These are phyloP conservation scores for Xylaria sp. DNA, from an alignment of 2,329 filamentous ascomycete species.

Conservation along the genomic window DNA sequence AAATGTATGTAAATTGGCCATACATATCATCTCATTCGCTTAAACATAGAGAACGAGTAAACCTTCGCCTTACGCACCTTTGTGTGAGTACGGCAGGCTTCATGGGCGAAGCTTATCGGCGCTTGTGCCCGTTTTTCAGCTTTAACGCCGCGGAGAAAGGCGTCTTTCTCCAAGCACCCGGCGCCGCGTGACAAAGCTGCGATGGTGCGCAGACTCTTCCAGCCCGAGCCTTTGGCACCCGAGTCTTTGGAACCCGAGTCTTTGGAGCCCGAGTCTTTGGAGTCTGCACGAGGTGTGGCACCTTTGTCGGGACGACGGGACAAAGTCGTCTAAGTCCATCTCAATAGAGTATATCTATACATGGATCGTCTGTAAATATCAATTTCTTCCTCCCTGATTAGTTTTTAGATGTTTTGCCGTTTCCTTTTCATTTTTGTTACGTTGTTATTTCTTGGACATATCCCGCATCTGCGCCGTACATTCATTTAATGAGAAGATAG, in stretches of 20 bases:
- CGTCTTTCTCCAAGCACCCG: constrained; percentile 28
- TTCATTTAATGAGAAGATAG: constrained; percentile 33
- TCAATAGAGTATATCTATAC: background rate
- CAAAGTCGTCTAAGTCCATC: constrained; percentile 35
- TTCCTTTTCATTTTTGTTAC: background rate
- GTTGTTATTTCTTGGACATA: background rate
- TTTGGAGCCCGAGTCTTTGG: background rate
- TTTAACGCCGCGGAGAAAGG: constrained; percentile 8
- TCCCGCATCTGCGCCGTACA: constrained; percentile 29
- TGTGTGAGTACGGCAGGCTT: background rate
- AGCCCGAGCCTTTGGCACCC: background rate
- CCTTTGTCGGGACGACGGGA: constrained; percentile 38
- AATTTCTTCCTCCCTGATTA: background rate
- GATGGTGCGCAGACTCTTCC: background rate
- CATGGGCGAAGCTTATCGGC: background rate
- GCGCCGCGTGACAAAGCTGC: constrained; percentile 26
- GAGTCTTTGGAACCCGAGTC: background rate
- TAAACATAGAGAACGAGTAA: background rate
- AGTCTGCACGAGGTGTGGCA: background rate
- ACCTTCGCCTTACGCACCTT: background rate
- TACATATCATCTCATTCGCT: background rate
- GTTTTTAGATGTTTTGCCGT: background rate
- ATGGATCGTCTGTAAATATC: background rate
- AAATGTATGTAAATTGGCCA: background rate
- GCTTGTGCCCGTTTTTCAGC: no score